Evolutionary conservation across 73 alveolate species (phyloP), one percentile per base, ranked within the genome.

Genomic region (Durusdinium trenchii): DNA sequence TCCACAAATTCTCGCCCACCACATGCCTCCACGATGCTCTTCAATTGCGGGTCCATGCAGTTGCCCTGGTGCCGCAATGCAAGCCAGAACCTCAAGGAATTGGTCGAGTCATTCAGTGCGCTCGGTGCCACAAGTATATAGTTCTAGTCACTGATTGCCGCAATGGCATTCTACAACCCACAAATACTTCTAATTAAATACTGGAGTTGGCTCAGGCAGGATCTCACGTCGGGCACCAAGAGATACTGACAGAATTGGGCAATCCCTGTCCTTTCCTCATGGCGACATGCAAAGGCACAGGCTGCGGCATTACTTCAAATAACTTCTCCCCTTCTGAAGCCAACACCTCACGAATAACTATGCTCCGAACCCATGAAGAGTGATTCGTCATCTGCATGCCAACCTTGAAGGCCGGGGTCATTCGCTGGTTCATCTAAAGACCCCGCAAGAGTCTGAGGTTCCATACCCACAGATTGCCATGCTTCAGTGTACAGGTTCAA

Each of bases 301-400:
- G 30, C 18, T 60, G 73, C 1, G 18, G 73, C 1, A 23, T 23
- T 2, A 23, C 30, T 23, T 23, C 18, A 60, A 60, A 60, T 60
- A 2, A 23, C 32, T 23, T 60, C 73, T 23, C 23, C 23, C 18
- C 3, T 60, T 60, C 73, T 6, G 45, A 45, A 20, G 40, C 45
- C 67, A 28, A 42, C n/a, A 36, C 16, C 14, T 28, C 40, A 20
- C 0, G 40, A 36, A 43, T 1, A 6, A 12, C 48, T 42, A 52
- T 36, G 60, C 30, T 18, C 23, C 30, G 7, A 76, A 18, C 97
- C 97, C 87, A 30, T 30, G 36, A 91, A 91, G 52, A 91, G 97
- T 6, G 87, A 91, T 52, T 91, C 97, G 43, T 91, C 97, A 43
- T 91, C 97, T 0, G 97, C 97, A 51, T 91, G 97, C 97, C 97